These are phyloP conservation scores for Coprinopsis sp. DNA, from an alignment of 768 basidiomycete genomes.

Conservation along the genomic window DNA sequence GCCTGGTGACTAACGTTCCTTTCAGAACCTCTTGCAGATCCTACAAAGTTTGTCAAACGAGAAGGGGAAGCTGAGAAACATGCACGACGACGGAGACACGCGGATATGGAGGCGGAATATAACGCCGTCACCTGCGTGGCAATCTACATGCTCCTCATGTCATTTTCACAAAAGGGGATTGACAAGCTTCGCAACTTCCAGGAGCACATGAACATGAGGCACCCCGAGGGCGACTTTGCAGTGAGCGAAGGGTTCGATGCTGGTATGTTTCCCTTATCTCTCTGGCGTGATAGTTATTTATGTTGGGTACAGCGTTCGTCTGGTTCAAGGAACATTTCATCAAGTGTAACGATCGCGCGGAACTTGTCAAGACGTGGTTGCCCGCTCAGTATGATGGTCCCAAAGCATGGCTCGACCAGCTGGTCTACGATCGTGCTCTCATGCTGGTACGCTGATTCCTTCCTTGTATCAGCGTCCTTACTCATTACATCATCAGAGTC, in stretches of 20 bases:
- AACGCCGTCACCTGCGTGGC: slow-evolving; percentile 84
- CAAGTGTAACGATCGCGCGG: slow-evolving; percentile 90
- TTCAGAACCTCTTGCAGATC: slow-evolving; percentile 77
- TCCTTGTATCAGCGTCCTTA: not conserved
- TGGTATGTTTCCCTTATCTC: slow-evolving; percentile 36
- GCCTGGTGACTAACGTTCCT: slow-evolving; percentile 4
- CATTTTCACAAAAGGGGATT: slow-evolving; percentile 91
- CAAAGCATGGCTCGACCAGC: slow-evolving; percentile 80
- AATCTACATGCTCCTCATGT: slow-evolving; percentile 87
- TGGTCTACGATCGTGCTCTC: slow-evolving; percentile 90
- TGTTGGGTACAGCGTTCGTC: slow-evolving; percentile 29
- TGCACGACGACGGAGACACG: slow-evolving; percentile 63
- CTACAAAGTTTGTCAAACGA: slow-evolving; percentile 64
- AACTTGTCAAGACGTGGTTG: slow-evolving; percentile 83
- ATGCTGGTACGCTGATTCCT: slow-evolving; percentile 50
- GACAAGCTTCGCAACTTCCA: slow-evolving; percentile 74
- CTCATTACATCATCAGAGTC: slow-evolving; percentile 52
- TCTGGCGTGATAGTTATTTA: slow-evolving; percentile 29
- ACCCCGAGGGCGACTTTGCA: slow-evolving; percentile 69
- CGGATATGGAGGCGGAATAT: slow-evolving; percentile 75
- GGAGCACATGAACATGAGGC: slow-evolving; percentile 76
- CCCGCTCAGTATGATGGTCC: slow-evolving; percentile 79
- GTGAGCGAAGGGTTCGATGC: slow-evolving; percentile 80
- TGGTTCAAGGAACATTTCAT: slow-evolving; percentile 96
- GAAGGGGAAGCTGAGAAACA: slow-evolving; percentile 71